A percentile compares a stretch with the other conserved stretches of the same genome.
These are phyloP conservation scores for Schizopora paradoxa DNA, from an alignment of 1,284 basidiomycete genomes.

Conservation along the genomic window DNA sequence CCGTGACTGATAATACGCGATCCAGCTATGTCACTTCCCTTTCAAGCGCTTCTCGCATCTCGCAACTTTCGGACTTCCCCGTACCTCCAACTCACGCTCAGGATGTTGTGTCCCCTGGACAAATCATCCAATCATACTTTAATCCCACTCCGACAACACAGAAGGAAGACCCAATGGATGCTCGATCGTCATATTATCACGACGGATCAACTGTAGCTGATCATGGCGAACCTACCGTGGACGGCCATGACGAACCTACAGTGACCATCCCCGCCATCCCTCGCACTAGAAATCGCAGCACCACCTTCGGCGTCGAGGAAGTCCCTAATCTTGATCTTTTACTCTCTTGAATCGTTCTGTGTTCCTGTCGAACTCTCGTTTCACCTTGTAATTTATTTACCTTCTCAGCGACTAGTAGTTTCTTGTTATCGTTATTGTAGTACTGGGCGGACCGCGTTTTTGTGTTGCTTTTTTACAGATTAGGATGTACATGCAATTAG, in stretches of 20 bases:
- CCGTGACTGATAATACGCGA: conserved; percentile 40
- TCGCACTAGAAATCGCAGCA: conserved; percentile 22
- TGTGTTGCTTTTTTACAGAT: not conserved
- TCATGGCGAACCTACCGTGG: too few relatives aligned
- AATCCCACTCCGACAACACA: conserved; percentile 24
- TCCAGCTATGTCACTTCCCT: conserved; percentile 65
- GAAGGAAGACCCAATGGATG: conserved; percentile 6
- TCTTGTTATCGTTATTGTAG: conserved; percentile 16
- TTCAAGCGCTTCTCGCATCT: conserved; percentile 55
- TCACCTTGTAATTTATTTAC: conserved; percentile 7
- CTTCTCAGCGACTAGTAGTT: conserved; percentile 1
- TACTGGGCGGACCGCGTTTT: not conserved
- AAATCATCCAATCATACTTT: conserved; percentile 43
- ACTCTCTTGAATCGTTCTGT: not conserved
- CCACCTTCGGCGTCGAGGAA: conserved; percentile 28
- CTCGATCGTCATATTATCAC: not conserved
- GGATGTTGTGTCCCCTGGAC: conserved; percentile 26
- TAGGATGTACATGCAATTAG: not conserved
- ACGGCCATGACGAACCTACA: not conserved
- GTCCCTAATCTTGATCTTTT: conserved; percentile 5
- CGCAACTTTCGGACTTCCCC: conserved; percentile 71
- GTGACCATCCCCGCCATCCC: conserved; percentile 3
- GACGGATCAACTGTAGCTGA: too few relatives aligned
- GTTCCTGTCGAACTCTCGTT: not conserved
- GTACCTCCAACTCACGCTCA: conserved; percentile 45